Conservation (phyloP, 352 stramenopile genomes). For the Phytophthora citrophthora region DNA sequence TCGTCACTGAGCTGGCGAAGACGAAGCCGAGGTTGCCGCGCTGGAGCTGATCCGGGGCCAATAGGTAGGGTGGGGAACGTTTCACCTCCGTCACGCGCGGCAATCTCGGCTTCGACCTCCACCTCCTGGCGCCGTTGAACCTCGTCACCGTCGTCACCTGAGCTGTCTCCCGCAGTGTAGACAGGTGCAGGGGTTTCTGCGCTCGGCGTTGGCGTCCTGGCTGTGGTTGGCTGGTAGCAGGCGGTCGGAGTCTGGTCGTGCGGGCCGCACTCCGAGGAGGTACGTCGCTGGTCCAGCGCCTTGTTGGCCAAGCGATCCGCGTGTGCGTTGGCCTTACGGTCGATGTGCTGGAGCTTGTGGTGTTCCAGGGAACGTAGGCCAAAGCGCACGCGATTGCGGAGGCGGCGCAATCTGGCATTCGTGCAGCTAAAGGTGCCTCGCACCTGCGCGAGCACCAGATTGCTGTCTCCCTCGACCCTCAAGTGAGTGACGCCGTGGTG, state of each 20-base stretch:
- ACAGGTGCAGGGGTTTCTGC: no score
- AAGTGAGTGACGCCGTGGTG: constrained; percentile 1
- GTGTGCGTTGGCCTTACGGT: constrained; percentile 14
- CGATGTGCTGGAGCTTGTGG: constrained; percentile 16
- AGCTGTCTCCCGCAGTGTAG: no score
- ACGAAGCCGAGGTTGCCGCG: constrained; percentile 1
- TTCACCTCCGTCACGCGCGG: no score
- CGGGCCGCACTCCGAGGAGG: no score
- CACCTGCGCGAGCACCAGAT: constrained; percentile 1
- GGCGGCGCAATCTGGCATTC: neutral
- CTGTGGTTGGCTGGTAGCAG: no score
- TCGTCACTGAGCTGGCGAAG: neutral
- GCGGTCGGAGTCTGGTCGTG: no score
- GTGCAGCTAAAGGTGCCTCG: no score
- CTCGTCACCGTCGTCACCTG: no score
- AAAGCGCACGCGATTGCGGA: neutral
- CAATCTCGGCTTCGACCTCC: no score
- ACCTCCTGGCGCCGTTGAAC: no score
- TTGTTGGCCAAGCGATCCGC: constrained; percentile 25
- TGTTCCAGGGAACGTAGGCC: no score
- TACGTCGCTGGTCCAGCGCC: neutral
- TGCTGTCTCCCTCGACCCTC: constrained; percentile 1
- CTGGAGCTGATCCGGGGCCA: neutral
- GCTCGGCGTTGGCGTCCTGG: no score
- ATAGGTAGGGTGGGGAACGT: constrained; percentile 1